phyloP scores from a whole-genome alignment of 2,329 filamentous ascomycete genomes.

The Xylaria multiplex region DNA sequence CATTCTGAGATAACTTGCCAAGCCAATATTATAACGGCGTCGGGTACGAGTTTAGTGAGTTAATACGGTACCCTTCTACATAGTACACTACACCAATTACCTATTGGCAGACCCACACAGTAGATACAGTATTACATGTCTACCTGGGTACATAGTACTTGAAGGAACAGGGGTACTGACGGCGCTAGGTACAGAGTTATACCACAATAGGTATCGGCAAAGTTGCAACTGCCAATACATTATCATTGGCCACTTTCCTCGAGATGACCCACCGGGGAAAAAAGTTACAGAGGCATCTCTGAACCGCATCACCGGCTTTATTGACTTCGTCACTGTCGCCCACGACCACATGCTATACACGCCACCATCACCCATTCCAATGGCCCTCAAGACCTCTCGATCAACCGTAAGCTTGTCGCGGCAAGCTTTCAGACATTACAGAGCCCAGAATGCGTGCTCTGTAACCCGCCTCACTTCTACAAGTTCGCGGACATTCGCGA shows the following conservation, averaged over 20 bases:
- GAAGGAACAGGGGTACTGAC: background rate
- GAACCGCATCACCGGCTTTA: background rate
- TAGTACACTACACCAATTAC: too few relatives aligned
- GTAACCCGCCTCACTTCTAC: constrained; percentile 29
- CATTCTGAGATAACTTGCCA: too few relatives aligned
- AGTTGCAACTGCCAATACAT: background rate
- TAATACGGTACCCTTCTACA: too few relatives aligned
- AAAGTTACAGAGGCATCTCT: constrained; percentile 33
- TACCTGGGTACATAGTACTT: too few relatives aligned
- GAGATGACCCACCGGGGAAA: constrained; percentile 27
- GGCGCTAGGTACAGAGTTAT: background rate
- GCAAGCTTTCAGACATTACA: constrained; percentile 48
- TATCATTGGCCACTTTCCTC: constrained; percentile 20
- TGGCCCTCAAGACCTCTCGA: constrained; percentile 52
- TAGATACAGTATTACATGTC: too few relatives aligned
- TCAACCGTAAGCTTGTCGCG: constrained; percentile 49
- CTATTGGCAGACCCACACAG: too few relatives aligned
- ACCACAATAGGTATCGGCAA: too few relatives aligned
- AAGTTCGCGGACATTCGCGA: constrained; percentile 42
- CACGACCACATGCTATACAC: constrained; percentile 20
- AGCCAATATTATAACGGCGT: too few relatives aligned
- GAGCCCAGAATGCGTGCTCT: constrained; percentile 34
- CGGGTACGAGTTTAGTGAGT: too few relatives aligned
- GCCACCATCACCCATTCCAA: constrained; percentile 34
- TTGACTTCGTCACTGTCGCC: background rate